Conservation (phyloP, 257 asterid genomes). For the Orobanche coerulescens region DNA sequence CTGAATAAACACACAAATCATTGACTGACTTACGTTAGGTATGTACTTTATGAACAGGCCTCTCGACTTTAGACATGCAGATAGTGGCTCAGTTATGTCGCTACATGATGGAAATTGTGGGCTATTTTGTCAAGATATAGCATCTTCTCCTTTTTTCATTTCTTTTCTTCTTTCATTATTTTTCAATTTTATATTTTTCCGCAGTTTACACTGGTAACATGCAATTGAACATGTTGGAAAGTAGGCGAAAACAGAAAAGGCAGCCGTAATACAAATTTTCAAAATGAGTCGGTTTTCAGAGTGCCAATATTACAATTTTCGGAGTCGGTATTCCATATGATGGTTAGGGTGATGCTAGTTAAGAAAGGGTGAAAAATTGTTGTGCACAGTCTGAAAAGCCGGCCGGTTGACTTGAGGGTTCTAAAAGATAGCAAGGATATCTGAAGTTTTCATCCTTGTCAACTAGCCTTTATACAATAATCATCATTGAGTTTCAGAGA, state of each 20-base stretch:
- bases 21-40: background rate
- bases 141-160: background rate
- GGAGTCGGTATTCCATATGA: background rate
- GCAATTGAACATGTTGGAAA: too few relatives aligned
- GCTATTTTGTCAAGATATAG: background rate
- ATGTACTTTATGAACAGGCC: background rate
- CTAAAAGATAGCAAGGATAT: background rate
- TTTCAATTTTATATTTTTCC: too few relatives aligned
- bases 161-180: background rate
- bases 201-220: too few relatives aligned
- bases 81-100: background rate
- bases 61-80: background rate
- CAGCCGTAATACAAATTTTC: background rate
- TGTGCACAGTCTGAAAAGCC: background rate
- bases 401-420: background rate
- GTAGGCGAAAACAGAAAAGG: too few relatives aligned
- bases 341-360: background rate
- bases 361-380: background rate
- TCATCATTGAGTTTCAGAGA: background rate
- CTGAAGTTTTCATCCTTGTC: background rate
- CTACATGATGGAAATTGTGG: background rate
- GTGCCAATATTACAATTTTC: background rate
- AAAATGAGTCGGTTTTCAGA: background rate
- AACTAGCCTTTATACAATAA: background rate
- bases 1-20: background rate